Conservation (phyloP, 2,329 filamentous ascomycete species). For the Microsporum canis region DNA sequence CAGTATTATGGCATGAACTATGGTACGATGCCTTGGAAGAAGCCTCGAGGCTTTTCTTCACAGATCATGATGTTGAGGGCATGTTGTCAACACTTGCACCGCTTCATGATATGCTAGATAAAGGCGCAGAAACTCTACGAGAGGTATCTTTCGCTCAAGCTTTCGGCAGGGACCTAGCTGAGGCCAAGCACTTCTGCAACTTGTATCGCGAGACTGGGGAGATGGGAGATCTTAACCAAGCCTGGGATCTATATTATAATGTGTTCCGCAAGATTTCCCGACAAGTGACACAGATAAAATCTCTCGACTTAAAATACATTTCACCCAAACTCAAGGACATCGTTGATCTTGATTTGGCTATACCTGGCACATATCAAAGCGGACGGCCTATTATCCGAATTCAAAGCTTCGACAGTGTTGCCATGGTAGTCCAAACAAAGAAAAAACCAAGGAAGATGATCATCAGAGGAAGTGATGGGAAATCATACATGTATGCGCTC, state of each 20-base stretch:
- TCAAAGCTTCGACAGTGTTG: slow-evolving; percentile 75
- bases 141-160: slow-evolving; percentile 97
- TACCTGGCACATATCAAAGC: slow-evolving; percentile 89
- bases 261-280: slow-evolving; percentile 92
- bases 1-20: slow-evolving; percentile 94
- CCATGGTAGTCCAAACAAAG: slow-evolving; percentile 91
- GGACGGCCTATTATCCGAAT: slow-evolving; percentile 71
- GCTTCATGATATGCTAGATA: slow-evolving; percentile 81
- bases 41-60: slow-evolving; percentile 91
- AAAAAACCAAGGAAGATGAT: slow-evolving; percentile 86
- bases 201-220: slow-evolving; percentile 84
- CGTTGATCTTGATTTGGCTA: slow-evolving; percentile 76
- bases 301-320: slow-evolving; percentile 88
- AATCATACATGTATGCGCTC: slow-evolving; percentile 73
- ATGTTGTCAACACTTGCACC: slow-evolving; percentile 91
- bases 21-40: slow-evolving; percentile 98
- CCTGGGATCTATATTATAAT: slow-evolving; percentile 98
- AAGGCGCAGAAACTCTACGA: slow-evolving; percentile 80
- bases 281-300: slow-evolving; percentile 85
- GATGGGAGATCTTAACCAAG: slow-evolving; percentile 88
- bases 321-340: slow-evolving; percentile 84
- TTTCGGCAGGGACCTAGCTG: slow-evolving; percentile 87
- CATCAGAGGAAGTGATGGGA: slow-evolving; percentile 78
- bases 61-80: slow-evolving; percentile 91
- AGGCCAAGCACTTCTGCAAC: slow-evolving; percentile 91